These are phyloP conservation scores for Ochetophila trinervis DNA, from an alignment of 306 rosid genomes.

Conservation along the genomic window DNA sequence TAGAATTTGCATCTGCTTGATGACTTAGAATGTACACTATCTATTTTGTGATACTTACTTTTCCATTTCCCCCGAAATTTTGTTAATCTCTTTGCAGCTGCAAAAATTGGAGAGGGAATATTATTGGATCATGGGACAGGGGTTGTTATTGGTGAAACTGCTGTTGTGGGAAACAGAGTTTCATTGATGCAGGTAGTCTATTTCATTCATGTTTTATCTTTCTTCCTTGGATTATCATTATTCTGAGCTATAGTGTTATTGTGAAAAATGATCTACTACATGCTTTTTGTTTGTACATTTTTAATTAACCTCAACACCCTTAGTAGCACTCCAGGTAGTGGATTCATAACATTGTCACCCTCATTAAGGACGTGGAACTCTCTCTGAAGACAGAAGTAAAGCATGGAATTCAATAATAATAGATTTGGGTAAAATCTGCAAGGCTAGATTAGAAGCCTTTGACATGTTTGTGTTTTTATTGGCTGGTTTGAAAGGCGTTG, in stretches of 20 bases:
- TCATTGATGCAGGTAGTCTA: conserved; percentile 87
- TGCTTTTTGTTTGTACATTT: no score
- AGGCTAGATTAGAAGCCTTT: no score
- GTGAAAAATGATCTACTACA: neutral
- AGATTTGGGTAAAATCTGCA: no score
- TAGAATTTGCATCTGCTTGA: conserved; percentile 4
- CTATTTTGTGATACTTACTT: conserved; percentile 21
- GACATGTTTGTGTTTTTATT: no score
- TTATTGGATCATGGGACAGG: conserved; percentile 94
- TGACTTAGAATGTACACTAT: conserved; percentile 8
- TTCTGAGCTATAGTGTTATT: neutral
- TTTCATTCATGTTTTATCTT: conserved; percentile 22
- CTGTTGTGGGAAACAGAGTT: conserved; percentile 86
- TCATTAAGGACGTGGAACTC: no score
- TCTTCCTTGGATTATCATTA: neutral
- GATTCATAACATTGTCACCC: no score
- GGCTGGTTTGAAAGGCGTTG: no score
- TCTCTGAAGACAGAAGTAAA: no score
- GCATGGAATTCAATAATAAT: no score
- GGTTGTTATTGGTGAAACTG: conserved; percentile 97
- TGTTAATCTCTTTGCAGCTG: conserved; percentile 46
- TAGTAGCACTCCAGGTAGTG: no score
- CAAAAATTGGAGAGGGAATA: conserved; percentile 93
- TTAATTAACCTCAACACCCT: no score
- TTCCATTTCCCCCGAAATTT: neutral